phyloP scores from a whole-genome alignment of 2,329 filamentous ascomycete species.

The Spiromastix sp. region DNA sequence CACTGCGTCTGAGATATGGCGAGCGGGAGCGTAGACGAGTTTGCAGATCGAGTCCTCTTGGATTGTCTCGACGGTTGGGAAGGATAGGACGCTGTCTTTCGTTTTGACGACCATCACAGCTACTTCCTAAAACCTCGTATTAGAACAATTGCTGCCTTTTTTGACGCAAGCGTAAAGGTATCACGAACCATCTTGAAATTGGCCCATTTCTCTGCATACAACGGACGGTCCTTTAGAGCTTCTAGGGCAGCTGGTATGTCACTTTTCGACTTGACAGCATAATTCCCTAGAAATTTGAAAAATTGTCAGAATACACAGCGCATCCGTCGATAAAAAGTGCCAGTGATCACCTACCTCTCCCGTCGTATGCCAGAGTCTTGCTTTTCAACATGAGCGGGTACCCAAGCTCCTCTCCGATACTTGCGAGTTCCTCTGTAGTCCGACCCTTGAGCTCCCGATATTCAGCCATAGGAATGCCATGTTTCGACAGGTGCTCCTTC shows the following conservation, averaged over 20 bases:
- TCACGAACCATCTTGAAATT: conserved; percentile 55
- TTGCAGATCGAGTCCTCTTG: conserved; percentile 96
- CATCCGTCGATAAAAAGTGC: not conserved
- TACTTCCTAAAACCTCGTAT: conserved; percentile 47
- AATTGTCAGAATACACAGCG: not conserved
- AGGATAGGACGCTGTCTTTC: conserved; percentile 62
- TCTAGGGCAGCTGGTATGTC: conserved; percentile 58
- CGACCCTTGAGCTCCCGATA: conserved; percentile 56
- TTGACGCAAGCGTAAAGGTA: conserved; percentile 1
- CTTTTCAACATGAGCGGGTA: conserved; percentile 91
- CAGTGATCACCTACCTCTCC: conserved; percentile 49
- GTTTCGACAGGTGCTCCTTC: conserved; percentile 64
- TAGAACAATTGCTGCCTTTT: conserved; percentile 6
- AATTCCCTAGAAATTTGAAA: conserved; percentile 44
- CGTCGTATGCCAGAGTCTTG: conserved; percentile 83
- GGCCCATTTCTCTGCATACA: conserved; percentile 87
- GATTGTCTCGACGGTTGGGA: conserved; percentile 85
- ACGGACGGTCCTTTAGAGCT: conserved; percentile 55
- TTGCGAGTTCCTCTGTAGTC: conserved; percentile 50
- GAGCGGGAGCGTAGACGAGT: conserved; percentile 75
- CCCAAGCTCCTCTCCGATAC: conserved; percentile 55
- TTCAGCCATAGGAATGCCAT: conserved; percentile 61
- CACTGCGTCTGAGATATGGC: conserved; percentile 52
- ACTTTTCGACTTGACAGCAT: conserved; percentile 47
- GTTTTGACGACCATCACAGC: conserved; percentile 93